A percentile compares a stretch with the other conserved stretches of the same genome.
These are phyloP conservation scores for Barbarea vulgaris DNA, from an alignment of 345 rosid genomes.

Conservation along the genomic window DNA sequence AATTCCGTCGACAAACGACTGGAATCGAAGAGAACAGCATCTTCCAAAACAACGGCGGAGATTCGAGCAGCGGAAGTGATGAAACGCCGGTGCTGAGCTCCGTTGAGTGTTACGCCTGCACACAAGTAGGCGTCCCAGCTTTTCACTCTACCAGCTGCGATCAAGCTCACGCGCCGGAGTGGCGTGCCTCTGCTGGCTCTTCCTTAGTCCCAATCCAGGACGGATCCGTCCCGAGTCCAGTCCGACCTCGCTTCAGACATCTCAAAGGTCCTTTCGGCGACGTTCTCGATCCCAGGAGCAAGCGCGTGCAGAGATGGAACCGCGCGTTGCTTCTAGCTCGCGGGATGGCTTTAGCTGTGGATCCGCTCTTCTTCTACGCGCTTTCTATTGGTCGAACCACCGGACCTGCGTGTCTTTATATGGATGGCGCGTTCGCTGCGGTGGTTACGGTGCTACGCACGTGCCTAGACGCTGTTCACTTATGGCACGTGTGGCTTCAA, in stretches of 20 bases:
- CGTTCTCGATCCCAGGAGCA: slow-evolving; percentile 72
- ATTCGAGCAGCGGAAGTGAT: slow-evolving; percentile 28
- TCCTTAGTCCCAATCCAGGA: slow-evolving; percentile 79
- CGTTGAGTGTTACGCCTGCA: slow-evolving; percentile 91
- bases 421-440: slow-evolving; percentile 75
- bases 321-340: slow-evolving; percentile 72
- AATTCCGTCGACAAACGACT: slow-evolving; percentile 27
- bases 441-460: slow-evolving; percentile 73
- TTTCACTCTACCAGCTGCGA: slow-evolving; percentile 98
- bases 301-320: slow-evolving; percentile 74
- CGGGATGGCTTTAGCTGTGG: slow-evolving; percentile 75
- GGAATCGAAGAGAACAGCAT: slow-evolving; percentile 1
- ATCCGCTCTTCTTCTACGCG: slow-evolving; percentile 88
- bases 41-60: slow-evolving; percentile 24
- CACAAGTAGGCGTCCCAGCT: slow-evolving; percentile 87
- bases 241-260: slow-evolving; percentile 9
- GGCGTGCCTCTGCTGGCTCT: slow-evolving; percentile 96
- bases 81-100: slow-evolving; percentile 48
- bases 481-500: slow-evolving; percentile 79
- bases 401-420: slow-evolving; percentile 68
- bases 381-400: slow-evolving; percentile 53
- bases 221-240: slow-evolving; percentile 26
- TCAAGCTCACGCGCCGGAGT: slow-evolving; percentile 81
- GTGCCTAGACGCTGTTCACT: slow-evolving; percentile 63
- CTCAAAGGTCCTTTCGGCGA: slow-evolving; percentile 47